Conservation (phyloP, 805 yeast genomes). For the Tetrapisispora taiwanensis region DNA sequence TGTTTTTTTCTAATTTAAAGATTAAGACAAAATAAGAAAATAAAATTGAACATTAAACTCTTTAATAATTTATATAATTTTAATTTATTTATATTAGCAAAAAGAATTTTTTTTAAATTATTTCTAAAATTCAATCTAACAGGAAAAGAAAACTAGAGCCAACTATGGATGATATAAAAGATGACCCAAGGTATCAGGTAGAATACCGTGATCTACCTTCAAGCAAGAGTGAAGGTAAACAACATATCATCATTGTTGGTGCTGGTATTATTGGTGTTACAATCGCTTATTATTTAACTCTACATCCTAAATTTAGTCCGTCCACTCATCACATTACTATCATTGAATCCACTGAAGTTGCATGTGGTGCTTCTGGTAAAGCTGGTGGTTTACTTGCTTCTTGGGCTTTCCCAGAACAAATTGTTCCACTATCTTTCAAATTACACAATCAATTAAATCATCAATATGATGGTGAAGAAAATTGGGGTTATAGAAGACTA, state of each 20-base stretch:
- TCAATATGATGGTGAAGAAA: constrained; percentile 65
- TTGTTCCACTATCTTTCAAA: constrained; percentile 78
- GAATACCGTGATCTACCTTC: not conserved
- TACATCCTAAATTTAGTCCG: constrained; percentile 72
- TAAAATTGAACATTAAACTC: no score
- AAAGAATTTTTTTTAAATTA: no score
- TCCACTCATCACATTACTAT: constrained; percentile 71
- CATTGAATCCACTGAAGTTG: constrained; percentile 82
- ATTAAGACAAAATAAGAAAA: no score
- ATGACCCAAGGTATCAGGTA: not conserved
- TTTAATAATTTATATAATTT: no score
- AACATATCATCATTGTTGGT: constrained; percentile 76
- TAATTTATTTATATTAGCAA: not conserved
- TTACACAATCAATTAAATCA: constrained; percentile 76
- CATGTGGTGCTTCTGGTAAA: constrained; percentile 95
- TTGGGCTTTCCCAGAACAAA: constrained; percentile 95
- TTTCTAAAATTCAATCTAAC: not conserved
- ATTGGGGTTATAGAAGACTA: constrained; percentile 89
- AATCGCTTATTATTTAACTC: constrained; percentile 79
- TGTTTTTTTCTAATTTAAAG: no score
- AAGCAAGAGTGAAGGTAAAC: constrained; percentile 37
- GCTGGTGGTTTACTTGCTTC: constrained; percentile 92
- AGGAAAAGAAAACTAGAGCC: not conserved
- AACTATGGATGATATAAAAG: not conserved
- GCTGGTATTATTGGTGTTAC: constrained; percentile 97